These are phyloP conservation scores for Candida tibetensis DNA, from an alignment of 805 yeast genomes.

Conservation along the genomic window DNA sequence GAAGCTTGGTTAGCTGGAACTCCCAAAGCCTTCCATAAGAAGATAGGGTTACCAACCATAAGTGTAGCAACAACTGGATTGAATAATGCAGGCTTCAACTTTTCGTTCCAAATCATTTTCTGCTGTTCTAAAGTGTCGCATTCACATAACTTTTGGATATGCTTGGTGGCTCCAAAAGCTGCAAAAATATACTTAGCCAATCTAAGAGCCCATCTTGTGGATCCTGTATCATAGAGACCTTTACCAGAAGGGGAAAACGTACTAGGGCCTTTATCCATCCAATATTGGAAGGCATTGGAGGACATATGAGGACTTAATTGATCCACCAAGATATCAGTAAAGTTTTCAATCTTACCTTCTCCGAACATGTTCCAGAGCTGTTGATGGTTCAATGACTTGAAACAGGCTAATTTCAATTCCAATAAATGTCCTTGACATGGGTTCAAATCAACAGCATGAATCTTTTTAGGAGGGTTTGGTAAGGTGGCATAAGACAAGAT, in stretches of 20 bases:
- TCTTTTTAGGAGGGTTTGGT: constrained; percentile 68
- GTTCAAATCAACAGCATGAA: constrained; percentile 83
- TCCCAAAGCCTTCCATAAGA: constrained; percentile 87
- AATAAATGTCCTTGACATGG: constrained; percentile 80
- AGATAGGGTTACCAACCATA: constrained; percentile 77
- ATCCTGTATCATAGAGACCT: constrained; percentile 74
- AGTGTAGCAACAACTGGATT: constrained; percentile 66
- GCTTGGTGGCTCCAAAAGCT: constrained; percentile 48
- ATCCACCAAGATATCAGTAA: constrained; percentile 43
- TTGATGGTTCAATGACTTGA: constrained; percentile 50
- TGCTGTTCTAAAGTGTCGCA: constrained; percentile 63
- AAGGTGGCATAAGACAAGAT: constrained; percentile 69
- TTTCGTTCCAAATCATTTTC: constrained; percentile 56
- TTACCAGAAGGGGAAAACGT: constrained; percentile 53
- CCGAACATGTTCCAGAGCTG: constrained; percentile 79
- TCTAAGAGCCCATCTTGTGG: constrained; percentile 82
- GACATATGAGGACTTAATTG: constrained; percentile 69
- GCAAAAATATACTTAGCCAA: constrained; percentile 60
- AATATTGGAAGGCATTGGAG: constrained; percentile 77
- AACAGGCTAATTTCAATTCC: constrained; percentile 73
- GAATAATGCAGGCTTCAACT: constrained; percentile 66
- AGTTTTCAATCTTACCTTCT: constrained; percentile 57
- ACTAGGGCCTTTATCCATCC: constrained; percentile 62
- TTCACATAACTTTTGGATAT: constrained; percentile 54
- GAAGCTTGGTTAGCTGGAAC: constrained; percentile 83